phyloP scores from a whole-genome alignment of 208 protist species.

The Giardia muris region DNA sequence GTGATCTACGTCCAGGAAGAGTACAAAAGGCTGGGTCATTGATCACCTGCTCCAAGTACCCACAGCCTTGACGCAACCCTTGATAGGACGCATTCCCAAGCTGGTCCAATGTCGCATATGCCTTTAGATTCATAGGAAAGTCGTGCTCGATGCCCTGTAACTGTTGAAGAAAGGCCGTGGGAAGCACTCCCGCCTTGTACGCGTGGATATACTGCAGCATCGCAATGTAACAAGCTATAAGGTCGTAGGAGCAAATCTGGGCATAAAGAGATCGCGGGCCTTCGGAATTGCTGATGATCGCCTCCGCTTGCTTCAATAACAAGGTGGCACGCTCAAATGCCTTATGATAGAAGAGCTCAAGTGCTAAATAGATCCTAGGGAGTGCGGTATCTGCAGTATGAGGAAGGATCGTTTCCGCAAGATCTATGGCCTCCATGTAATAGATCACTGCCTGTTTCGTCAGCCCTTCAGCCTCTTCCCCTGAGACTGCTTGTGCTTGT shows the following conservation, averaged over 20 bases:
- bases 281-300: not conserved
- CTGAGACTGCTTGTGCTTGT: not conserved
- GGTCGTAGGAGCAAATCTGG: not conserved
- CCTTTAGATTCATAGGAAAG: not conserved
- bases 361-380: not conserved
- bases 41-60: not conserved
- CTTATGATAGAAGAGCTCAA: not conserved
- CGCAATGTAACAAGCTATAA: not conserved
- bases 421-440: slow-evolving; percentile 1
- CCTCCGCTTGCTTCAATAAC: not conserved
- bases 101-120: not conserved
- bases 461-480: not conserved
- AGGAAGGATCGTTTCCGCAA: not conserved
- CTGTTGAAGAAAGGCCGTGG: not conserved
- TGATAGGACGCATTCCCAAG: not conserved
- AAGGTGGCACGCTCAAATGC: not conserved
- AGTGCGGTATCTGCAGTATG: not conserved
- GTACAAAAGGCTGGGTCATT: not conserved
- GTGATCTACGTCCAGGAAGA: not conserved
- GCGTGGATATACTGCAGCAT: not conserved
- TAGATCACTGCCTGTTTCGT: not conserved
- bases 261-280: not conserved
- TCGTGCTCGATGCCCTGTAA: not conserved
- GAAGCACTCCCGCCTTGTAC: not conserved
- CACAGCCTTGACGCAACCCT: not conserved